Evolutionary conservation across 495 filamentous ascomycete species (phyloP).

Genomic region (Tetracladium marchalianum): DNA sequence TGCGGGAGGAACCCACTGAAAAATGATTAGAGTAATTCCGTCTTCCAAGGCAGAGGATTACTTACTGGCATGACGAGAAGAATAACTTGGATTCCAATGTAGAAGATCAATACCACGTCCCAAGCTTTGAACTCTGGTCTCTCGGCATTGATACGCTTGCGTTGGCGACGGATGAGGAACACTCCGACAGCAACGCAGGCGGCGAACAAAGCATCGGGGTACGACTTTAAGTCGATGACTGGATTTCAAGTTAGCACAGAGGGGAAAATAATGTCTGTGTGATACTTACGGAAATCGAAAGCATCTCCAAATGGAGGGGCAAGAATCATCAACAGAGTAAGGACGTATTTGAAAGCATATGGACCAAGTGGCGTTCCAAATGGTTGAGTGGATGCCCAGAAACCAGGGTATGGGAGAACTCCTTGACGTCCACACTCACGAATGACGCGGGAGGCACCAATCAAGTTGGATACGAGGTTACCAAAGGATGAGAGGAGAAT

Average conservation of each 20-base stretch:
- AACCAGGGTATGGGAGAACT: slow-evolving; percentile 49
- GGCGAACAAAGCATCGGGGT: slow-evolving; percentile 44
- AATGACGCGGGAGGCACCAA: slow-evolving; percentile 47
- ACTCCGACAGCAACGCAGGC: slow-evolving; percentile 44
- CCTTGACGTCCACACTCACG: slow-evolving; percentile 58
- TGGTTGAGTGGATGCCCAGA: slow-evolving; percentile 54
- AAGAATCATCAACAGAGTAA: slow-evolving; percentile 55
- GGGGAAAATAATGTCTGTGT: slow-evolving; percentile 9
- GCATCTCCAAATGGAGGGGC: slow-evolving; percentile 59
- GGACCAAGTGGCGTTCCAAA: slow-evolving; percentile 54
- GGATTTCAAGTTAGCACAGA: slow-evolving; percentile 21
- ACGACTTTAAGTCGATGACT: slow-evolving; percentile 45
- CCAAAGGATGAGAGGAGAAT: slow-evolving; percentile 55
- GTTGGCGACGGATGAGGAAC: slow-evolving; percentile 39
- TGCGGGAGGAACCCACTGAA: slow-evolving; percentile 57
- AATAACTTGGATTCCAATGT: slow-evolving; percentile 44
- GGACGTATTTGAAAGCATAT: slow-evolving; percentile 45
- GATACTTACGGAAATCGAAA: slow-evolving; percentile 45
- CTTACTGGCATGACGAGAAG: slow-evolving; percentile 30
- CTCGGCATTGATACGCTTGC: slow-evolving; percentile 33
- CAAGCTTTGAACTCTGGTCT: slow-evolving; percentile 41
- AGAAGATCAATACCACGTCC: slow-evolving; percentile 43
- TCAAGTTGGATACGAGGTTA: slow-evolving; percentile 49
- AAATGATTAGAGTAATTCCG: slow-evolving; percentile 44
- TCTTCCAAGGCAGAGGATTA: slow-evolving; percentile 46